A percentile compares a stretch with the other conserved stretches of the same genome.
These are phyloP conservation scores for Yamadazyma dendronema DNA, from an alignment of 1,139 yeast species.

Conservation along the genomic window DNA sequence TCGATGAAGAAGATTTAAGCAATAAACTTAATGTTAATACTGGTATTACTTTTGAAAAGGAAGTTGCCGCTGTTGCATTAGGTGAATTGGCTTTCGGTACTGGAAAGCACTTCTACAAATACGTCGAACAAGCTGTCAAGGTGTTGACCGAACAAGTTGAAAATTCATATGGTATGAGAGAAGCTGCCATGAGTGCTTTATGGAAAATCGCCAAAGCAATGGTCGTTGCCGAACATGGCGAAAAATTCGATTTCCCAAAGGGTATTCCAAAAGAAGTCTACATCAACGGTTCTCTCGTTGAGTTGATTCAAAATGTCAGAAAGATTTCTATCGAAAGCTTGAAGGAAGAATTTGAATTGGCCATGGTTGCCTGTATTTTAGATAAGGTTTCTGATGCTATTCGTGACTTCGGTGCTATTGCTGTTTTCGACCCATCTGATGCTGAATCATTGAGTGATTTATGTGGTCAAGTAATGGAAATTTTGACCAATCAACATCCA, in stretches of 20 bases:
- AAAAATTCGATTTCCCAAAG: conserved; percentile 57
- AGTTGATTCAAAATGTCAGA: conserved; percentile 67
- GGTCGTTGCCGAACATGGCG: conserved; percentile 55
- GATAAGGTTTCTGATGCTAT: conserved; percentile 74
- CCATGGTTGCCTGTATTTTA: conserved; percentile 77
- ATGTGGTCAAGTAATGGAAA: conserved; percentile 66
- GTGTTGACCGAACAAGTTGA: conserved; percentile 71
- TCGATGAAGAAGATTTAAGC: conserved; percentile 56
- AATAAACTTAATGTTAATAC: conserved; percentile 84
- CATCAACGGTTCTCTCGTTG: conserved; percentile 55
- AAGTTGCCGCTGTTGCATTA: conserved; percentile 91
- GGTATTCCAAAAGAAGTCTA: conserved; percentile 70
- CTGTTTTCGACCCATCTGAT: conserved; percentile 60
- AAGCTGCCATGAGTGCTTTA: conserved; percentile 75
- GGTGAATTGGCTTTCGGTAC: conserved; percentile 88
- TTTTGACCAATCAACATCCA: conserved; percentile 77
- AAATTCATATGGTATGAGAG: conserved; percentile 89
- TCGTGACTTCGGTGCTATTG: conserved; percentile 70
- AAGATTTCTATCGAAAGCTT: conserved; percentile 60
- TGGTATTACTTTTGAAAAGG: conserved; percentile 95
- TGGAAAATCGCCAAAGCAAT: conserved; percentile 82
- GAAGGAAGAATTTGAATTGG: conserved; percentile 76
- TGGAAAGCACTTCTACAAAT: conserved; percentile 74
- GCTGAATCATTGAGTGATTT: conserved; percentile 62
- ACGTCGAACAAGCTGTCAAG: conserved; percentile 68